These are phyloP conservation scores for Eimeria maxima DNA, from an alignment of 169 alveolate genomes.

Conservation along the genomic window DNA sequence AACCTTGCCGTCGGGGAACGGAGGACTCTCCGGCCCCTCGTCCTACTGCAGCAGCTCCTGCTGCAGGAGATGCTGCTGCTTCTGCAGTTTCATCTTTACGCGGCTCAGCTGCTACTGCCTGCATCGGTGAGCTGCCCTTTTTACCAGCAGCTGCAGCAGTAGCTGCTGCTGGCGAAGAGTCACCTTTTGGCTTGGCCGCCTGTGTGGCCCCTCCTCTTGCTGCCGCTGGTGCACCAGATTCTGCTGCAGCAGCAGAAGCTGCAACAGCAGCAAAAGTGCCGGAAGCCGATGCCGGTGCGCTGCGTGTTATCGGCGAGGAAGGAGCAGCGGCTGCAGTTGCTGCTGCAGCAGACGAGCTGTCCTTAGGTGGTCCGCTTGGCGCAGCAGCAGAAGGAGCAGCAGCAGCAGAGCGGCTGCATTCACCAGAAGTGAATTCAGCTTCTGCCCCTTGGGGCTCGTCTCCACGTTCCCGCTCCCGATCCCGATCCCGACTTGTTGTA, in stretches of 20 bases:
- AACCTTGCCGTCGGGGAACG: neutral
- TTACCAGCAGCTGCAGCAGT: neutral
- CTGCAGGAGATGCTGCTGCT: conserved; percentile 9
- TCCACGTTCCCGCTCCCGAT: no score
- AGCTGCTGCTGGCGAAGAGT: conserved; percentile 22
- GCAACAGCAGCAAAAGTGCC: conserved; percentile 62
- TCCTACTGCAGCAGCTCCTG: conserved; percentile 18
- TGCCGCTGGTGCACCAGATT: neutral
- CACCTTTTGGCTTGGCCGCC: neutral
- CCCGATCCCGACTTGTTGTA: conserved; percentile 12
- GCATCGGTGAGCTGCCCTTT: neutral
- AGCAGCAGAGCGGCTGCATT: conserved; percentile 19
- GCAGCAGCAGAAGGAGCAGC: neutral
- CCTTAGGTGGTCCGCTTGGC: no score
- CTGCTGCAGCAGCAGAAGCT: conserved; percentile 7
- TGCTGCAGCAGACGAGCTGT: no score
- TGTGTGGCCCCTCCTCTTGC: conserved; percentile 43
- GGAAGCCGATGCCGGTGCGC: conserved; percentile 31
- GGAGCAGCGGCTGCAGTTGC: no score
- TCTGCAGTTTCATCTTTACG: neutral
- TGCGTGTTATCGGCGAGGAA: conserved; percentile 18
- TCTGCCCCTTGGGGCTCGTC: neutral
- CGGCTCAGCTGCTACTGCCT: neutral
- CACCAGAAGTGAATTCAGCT: conserved; percentile 1
- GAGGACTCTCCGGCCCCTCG: conserved; percentile 50